These are phyloP conservation scores for Kodamaea arcana DNA, from an alignment of 1,139 yeast species.

Conservation along the genomic window DNA sequence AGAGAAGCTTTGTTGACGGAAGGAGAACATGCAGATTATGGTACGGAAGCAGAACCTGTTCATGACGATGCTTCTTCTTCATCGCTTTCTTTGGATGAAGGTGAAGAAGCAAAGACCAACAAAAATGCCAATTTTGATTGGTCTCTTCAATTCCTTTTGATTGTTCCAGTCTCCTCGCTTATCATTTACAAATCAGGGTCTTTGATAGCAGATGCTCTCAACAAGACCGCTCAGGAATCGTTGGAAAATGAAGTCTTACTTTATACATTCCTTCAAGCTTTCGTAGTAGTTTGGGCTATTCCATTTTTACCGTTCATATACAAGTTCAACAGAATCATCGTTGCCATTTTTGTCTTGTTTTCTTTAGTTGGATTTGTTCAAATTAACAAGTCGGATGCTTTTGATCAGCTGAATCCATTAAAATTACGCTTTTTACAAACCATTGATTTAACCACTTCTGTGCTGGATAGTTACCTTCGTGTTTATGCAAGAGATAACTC, in stretches of 20 bases:
- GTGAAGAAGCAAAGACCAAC: conserved; percentile 17
- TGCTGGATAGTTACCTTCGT: conserved; percentile 34
- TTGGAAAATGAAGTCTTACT: conserved; percentile 41
- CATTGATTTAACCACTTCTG: conserved; percentile 37
- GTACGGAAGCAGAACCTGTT: conserved; percentile 16
- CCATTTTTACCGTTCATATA: conserved; percentile 71
- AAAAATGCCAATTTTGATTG: conserved; percentile 68
- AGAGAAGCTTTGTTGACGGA: conserved; percentile 28
- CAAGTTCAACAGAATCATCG: conserved; percentile 55
- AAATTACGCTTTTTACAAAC: conserved; percentile 66
- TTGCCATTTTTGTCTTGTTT: conserved; percentile 33
- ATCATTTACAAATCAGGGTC: conserved; percentile 49
- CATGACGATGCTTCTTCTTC: conserved; percentile 12
- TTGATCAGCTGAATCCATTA: conserved; percentile 56
- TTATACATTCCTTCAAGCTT: conserved; percentile 35
- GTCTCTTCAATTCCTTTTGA: conserved; percentile 65
- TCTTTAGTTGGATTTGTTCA: conserved; percentile 33
- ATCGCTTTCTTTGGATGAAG: conserved; percentile 6
- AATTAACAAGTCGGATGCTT: conserved; percentile 46
- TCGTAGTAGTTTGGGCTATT: conserved; percentile 42
- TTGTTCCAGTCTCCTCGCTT: conserved; percentile 63
- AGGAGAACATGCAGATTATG: conserved; percentile 17
- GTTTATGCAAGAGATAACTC: conserved; percentile 53
- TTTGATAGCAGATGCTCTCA: conserved; percentile 57
- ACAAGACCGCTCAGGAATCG: conserved; percentile 70